phyloP scores from a whole-genome alignment of 768 basidiomycete species.

The Phylloporus sp. region DNA sequence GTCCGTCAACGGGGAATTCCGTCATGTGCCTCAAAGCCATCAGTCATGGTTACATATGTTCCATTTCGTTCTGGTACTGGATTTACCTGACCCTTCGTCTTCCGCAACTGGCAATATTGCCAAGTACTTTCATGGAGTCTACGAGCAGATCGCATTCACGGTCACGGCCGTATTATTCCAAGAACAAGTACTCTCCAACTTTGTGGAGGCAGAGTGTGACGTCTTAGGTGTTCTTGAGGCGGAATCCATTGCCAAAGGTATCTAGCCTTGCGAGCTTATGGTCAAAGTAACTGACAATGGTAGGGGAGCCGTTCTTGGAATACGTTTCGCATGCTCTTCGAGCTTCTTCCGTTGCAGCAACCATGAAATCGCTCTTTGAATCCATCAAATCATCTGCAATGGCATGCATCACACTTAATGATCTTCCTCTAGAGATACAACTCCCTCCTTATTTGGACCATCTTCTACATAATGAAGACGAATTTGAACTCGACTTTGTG shows the following conservation, averaged over 20 bases:
- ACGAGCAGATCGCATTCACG: slow-evolving; percentile 85
- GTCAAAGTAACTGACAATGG: slow-evolving; percentile 6
- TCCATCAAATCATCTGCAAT: slow-evolving; percentile 73
- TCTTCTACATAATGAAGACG: slow-evolving; percentile 64
- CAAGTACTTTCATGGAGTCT: slow-evolving; percentile 82
- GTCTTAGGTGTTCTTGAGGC: slow-evolving; percentile 68
- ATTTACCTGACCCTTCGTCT: slow-evolving; percentile 87
- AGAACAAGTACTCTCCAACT: slow-evolving; percentile 83
- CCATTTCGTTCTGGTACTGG: slow-evolving; percentile 83
- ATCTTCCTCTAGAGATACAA: slow-evolving; percentile 80
- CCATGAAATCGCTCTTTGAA: slow-evolving; percentile 79
- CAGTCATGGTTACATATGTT: slow-evolving; percentile 68
- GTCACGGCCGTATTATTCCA: slow-evolving; percentile 90
- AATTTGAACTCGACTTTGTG: slow-evolving; percentile 49
- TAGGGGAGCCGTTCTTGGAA: slow-evolving; percentile 58
- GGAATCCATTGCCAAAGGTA: slow-evolving; percentile 62
- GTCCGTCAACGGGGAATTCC: slow-evolving; percentile 35
- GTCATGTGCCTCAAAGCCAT: slow-evolving; percentile 20
- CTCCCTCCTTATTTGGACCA: slow-evolving; percentile 78
- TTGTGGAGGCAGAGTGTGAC: slow-evolving; percentile 81
- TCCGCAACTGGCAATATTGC: slow-evolving; percentile 72
- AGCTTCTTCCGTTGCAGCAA: slow-evolving; percentile 66
- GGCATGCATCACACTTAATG: slow-evolving; percentile 73
- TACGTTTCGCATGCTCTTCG: slow-evolving; percentile 58
- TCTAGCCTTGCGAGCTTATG: slow-evolving; percentile 33